These are phyloP conservation scores for Metschnikowia koreensis DNA, from an alignment of 805 yeast species.

Conservation along the genomic window DNA sequence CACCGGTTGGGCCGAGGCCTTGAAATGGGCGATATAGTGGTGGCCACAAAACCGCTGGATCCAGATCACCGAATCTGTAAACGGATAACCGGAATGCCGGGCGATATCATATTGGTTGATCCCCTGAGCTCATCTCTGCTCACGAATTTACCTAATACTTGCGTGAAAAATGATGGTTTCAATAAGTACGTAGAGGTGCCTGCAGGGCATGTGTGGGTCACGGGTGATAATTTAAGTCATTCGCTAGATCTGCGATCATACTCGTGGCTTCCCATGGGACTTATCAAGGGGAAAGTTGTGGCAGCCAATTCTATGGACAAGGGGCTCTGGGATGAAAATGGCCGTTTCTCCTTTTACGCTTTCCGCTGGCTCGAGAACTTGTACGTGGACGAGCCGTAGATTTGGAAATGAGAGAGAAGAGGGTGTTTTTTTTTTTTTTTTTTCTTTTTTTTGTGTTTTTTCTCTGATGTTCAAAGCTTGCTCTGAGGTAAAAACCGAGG, in stretches of 20 bases:
- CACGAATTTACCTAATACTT: constrained; percentile 29
- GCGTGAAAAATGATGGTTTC: constrained; percentile 37
- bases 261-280: constrained; percentile 84
- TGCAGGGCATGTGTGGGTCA: constrained; percentile 94
- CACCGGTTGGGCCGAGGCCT: constrained; percentile 64
- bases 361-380: constrained; percentile 56
- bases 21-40: constrained; percentile 80
- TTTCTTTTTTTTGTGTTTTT: neutral
- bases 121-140: constrained; percentile 60
- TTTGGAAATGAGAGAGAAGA: neutral
- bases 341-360: constrained; percentile 42
- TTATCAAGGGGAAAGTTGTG: constrained; percentile 82
- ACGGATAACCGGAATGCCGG: constrained; percentile 94
- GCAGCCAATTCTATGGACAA: constrained; percentile 59
- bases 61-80: constrained; percentile 86
- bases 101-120: constrained; percentile 78
- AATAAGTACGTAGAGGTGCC: constrained; percentile 75
- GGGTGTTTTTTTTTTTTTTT: neutral
- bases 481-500: no score
- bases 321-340: constrained; percentile 39
- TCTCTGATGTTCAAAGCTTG: no score
- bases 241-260: constrained; percentile 89
- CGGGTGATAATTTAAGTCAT: constrained; percentile 89
- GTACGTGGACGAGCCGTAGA: constrained; percentile 36
- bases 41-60: constrained; percentile 86